A percentile compares a stretch with the other conserved stretches of the same genome.
phyloP scores from a whole-genome alignment of 192 early-diverging fungal species.

The Coemansia aciculifera region DNA sequence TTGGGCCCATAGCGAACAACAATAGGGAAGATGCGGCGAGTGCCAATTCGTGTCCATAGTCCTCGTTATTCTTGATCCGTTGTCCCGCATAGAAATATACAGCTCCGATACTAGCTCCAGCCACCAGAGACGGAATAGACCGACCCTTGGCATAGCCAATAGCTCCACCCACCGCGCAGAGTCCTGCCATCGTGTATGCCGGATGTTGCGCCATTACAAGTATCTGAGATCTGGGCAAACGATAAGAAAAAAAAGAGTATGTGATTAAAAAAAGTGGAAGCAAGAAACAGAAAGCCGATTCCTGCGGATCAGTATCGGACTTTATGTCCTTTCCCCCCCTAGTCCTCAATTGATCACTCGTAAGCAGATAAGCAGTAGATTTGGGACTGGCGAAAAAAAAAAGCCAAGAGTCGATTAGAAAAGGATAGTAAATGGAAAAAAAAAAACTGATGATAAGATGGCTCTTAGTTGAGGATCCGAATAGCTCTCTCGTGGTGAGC shows the following conservation, averaged over 20 bases:
- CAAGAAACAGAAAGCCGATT: not conserved
- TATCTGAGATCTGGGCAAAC: not conserved
- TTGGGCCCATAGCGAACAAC: constrained; percentile 48
- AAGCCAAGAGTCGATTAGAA: not conserved
- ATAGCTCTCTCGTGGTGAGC: constrained; percentile 39
- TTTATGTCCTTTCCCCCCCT: not conserved
- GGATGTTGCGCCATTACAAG: constrained; percentile 45
- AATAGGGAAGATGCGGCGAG: constrained; percentile 41
- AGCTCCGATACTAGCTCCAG: constrained; percentile 44
- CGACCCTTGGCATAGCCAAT: constrained; percentile 52
- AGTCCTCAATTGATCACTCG: not conserved
- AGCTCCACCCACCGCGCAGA: constrained; percentile 45
- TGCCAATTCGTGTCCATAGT: constrained; percentile 45
- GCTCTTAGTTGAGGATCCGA: constrained; percentile 28
- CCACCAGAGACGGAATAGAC: constrained; percentile 47
- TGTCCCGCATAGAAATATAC: constrained; percentile 36
- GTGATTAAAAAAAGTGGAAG: not conserved
- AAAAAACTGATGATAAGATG: not conserved
- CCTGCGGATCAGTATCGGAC: no score
- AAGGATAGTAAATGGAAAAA: not conserved
- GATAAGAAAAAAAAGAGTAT: constrained; percentile 11
- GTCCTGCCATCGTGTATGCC: constrained; percentile 45
- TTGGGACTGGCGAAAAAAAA: not conserved
- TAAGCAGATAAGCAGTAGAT: not conserved
- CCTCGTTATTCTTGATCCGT: constrained; percentile 42